Percentiles rank a stretch among this genome's conserved stretches.
Evolutionary conservation across 208 protist genomes (phyloP).

Genomic region (Angomonas ambiguus): DNA sequence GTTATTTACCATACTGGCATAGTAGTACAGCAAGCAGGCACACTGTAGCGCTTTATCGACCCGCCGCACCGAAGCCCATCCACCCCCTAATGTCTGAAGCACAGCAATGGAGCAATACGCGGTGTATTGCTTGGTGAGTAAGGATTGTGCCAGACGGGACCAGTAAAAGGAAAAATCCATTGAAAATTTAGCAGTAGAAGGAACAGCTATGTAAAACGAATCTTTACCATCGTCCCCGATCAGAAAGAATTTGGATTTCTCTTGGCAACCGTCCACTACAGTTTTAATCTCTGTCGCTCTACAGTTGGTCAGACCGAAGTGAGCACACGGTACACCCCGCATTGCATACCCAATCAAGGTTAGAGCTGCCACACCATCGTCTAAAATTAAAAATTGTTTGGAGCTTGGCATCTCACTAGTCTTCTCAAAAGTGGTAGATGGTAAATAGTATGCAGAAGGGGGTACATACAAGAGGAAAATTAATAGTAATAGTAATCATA

Average conservation of each 20-base stretch:
- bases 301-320: not conserved
- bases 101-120: slow-evolving; percentile 39
- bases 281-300: too few relatives aligned
- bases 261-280: not conserved
- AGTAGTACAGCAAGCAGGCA: slow-evolving; percentile 38
- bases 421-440: not conserved
- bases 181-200: slow-evolving; percentile 25
- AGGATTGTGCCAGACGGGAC: slow-evolving; percentile 32
- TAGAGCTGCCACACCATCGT: not conserved
- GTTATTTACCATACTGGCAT: slow-evolving; percentile 31
- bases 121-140: slow-evolving; percentile 50
- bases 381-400: not conserved
- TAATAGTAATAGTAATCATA: not conserved
- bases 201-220: slow-evolving; percentile 29
- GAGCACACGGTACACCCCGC: not conserved
- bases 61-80: slow-evolving; percentile 68
- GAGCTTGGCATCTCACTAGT: not conserved
- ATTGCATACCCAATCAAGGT: not conserved
- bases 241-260: not conserved
- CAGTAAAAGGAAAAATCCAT: slow-evolving; percentile 33
- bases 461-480: not conserved
- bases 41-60: slow-evolving; percentile 52
- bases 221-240: not conserved
- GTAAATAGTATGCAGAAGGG: not conserved
- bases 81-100: slow-evolving; percentile 64